phyloP scores from a whole-genome alignment of 2,329 filamentous ascomycete species.

The Hirsutella thompsonii region DNA sequence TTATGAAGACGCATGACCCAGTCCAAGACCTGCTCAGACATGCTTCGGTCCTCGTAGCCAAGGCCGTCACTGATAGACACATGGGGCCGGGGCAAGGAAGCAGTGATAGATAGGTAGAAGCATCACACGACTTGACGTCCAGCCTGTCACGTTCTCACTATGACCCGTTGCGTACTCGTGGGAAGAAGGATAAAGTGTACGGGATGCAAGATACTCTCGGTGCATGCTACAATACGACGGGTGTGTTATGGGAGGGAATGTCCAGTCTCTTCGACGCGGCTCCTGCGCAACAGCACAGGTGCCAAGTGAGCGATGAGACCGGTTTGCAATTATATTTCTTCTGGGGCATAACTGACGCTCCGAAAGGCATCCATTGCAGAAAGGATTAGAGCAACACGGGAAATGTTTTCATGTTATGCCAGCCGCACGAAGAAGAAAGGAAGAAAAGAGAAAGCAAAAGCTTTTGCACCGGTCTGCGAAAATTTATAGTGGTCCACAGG shows the following conservation, averaged over 20 bases:
- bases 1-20: no score
- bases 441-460: slow-evolving; percentile 28
- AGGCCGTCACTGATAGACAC: no score
- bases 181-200: no score
- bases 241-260: slow-evolving; percentile 13
- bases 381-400: slow-evolving; percentile 70
- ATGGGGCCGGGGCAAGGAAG: no score
- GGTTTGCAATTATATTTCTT: slow-evolving; percentile 66
- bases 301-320: slow-evolving; percentile 35
- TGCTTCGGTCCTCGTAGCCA: no score
- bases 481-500: slow-evolving; percentile 14
- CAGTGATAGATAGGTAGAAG: no score
- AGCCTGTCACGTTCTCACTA: no score
- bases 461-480: slow-evolving; percentile 8
- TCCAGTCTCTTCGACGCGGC: slow-evolving; percentile 27
- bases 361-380: slow-evolving; percentile 36
- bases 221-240: background rate
- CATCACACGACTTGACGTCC: no score
- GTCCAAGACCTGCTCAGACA: no score
- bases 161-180: no score
- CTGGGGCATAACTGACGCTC: slow-evolving; percentile 74
- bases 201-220: background rate
- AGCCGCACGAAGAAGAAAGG: slow-evolving; percentile 66
- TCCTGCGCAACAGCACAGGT: slow-evolving; percentile 15
- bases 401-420: slow-evolving; percentile 54